Evolutionary conservation across 2,329 filamentous ascomycete species (phyloP), one percentile per base, ranked within the genome.

Genomic region (Paecilomyces variotii): DNA sequence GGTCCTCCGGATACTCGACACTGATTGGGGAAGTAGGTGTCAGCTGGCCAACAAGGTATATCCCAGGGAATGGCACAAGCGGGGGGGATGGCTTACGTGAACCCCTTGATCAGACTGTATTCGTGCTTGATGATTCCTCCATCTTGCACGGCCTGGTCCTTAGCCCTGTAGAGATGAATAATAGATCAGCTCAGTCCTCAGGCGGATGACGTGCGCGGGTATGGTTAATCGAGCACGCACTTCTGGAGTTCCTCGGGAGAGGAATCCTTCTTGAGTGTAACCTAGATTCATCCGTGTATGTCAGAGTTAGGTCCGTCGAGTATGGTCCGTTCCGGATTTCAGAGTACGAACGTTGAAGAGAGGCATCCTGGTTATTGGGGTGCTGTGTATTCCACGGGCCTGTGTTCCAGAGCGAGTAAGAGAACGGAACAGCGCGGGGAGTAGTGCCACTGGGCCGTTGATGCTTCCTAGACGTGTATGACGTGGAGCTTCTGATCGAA

Each of bases 81-180:
- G 49, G n/a, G 32, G 52, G 30, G 34, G 59, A 27, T 34, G 53
- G 81, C 89, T 66, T 85, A 97, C 93, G 89, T 87, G 80, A 97
- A 97, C 59, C 88, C 92, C 80, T 93, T 95, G 82, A 96, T 91
- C 67, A 96, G 77, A 61, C 78, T 87, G 81, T 90, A 96, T 74
- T 94, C 89, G 67, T 94, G 86, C 57, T 79, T 84, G 78, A 97
- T 94, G 75, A 84, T 85, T 72, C 91, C 93, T 70, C 93, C 93
- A 72, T 93, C 85, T 50, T 87, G 82, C 60, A 73, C 78, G 66
- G 87, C 89, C 60, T 87, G 78, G 73, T 92, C 78, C 85, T 96
- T 96, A 61, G 89, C 88, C 56, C 89, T 91, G 67, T 19, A 52
- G 45, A 56, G 54, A 19, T 52, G 27, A 34, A 12, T 53, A 27